Percentiles rank a stretch among this genome's conserved stretches.
Conservation (phyloP, 306 rosid genomes). For the Calophaca sinica region DNA sequence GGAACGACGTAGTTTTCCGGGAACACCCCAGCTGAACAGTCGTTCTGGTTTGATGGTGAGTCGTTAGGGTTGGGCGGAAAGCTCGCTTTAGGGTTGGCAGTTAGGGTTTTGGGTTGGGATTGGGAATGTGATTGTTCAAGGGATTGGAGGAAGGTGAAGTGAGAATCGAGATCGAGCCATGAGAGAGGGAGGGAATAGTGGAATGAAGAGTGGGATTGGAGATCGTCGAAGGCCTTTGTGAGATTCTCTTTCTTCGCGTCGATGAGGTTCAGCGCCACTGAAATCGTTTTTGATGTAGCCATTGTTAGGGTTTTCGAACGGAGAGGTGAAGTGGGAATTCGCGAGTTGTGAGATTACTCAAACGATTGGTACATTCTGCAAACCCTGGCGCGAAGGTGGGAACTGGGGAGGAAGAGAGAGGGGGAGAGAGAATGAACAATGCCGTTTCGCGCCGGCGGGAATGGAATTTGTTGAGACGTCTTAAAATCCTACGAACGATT, state of each 20-base stretch:
- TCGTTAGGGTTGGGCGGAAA: not conserved
- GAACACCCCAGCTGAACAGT: constrained; percentile 2
- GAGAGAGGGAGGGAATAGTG: constrained; percentile 58
- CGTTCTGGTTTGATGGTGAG: constrained; percentile 11
- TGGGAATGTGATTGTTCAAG: constrained; percentile 47
- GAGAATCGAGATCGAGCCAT: constrained; percentile 73
- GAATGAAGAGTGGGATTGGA: constrained; percentile 58
- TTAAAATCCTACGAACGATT: too few species aligned
- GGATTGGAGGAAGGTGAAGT: constrained; percentile 70
- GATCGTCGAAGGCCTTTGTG: constrained; percentile 73
- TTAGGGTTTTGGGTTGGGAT: constrained; percentile 26
- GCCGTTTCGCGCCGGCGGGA: too few species aligned
- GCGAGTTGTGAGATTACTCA: not conserved
- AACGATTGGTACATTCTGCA: not conserved
- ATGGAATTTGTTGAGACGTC: too few species aligned
- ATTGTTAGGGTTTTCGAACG: constrained; percentile 28
- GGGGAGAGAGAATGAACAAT: not conserved
- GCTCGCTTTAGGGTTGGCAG: not conserved
- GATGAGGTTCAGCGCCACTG: constrained; percentile 60
- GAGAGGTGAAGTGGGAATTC: not conserved
- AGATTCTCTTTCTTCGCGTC: constrained; percentile 67
- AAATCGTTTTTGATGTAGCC: constrained; percentile 57
- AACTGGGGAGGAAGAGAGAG: not conserved
- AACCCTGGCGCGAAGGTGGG: not conserved
- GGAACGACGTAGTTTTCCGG: constrained; percentile 13